Percentiles rank a stretch among this genome's conserved stretches.
phyloP scores from a whole-genome alignment of 1,139 yeast species.

The Geotrichum candidum region DNA sequence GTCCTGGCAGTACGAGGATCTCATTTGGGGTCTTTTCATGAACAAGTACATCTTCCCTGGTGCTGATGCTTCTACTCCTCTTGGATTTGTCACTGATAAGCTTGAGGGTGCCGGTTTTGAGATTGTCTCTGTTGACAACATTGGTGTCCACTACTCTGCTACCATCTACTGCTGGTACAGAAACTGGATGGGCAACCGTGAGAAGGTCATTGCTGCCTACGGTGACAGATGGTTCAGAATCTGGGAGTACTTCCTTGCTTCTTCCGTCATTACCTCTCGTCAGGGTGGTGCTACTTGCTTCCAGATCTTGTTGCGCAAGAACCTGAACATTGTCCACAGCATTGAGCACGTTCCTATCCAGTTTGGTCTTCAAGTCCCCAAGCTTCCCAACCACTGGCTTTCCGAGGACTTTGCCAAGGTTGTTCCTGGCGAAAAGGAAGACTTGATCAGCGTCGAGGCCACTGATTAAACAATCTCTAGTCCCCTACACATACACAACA shows the following conservation, averaged over 20 bases:
- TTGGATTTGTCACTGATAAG: conserved; percentile 70
- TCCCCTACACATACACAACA: background rate
- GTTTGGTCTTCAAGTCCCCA: conserved; percentile 67
- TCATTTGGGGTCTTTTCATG: conserved; percentile 93
- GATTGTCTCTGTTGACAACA: conserved; percentile 74
- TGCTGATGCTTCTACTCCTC: conserved; percentile 94
- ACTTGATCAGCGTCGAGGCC: conserved; percentile 10
- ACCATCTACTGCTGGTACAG: conserved; percentile 94
- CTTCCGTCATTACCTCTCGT: conserved; percentile 77
- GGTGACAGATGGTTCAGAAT: conserved; percentile 89
- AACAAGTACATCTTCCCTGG: conserved; percentile 96
- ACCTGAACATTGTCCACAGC: conserved; percentile 78
- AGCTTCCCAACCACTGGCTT: conserved; percentile 48
- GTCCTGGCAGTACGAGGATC: conserved; percentile 91
- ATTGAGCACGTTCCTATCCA: conserved; percentile 74
- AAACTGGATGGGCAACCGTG: conserved; percentile 86
- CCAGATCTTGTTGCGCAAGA: conserved; percentile 88
- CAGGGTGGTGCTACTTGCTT: conserved; percentile 92
- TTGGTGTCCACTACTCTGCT: conserved; percentile 89
- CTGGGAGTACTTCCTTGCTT: conserved; percentile 88
- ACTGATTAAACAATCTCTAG: conserved; percentile 8
- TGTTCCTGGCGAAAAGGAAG: conserved; percentile 11
- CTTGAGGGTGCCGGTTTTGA: conserved; percentile 86
- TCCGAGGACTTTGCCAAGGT: conserved; percentile 26
- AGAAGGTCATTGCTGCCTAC: conserved; percentile 68